Conservation (phyloP, 495 filamentous ascomycete genomes). For the Collariella sp. region DNA sequence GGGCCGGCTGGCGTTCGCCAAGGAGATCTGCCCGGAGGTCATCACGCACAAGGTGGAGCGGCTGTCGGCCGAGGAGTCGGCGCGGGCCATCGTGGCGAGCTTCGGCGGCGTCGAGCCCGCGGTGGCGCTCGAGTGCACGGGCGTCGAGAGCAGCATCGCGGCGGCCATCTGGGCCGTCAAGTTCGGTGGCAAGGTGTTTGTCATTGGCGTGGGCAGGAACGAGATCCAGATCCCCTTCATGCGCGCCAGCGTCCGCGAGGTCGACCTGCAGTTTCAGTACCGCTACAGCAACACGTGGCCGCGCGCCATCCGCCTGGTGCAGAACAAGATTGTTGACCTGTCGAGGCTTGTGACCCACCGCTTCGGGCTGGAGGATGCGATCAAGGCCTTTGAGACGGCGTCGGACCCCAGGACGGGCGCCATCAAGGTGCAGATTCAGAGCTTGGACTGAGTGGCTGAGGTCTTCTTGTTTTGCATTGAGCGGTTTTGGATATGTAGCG, state of each 20-base stretch:
- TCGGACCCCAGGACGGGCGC: constrained; percentile 82
- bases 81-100: constrained; percentile 52
- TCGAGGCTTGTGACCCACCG: constrained; percentile 78
- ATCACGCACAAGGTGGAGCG: constrained; percentile 70
- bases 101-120: constrained; percentile 67
- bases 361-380: constrained; percentile 73
- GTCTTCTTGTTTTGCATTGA: neutral
- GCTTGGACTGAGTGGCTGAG: constrained; percentile 32
- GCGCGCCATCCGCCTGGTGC: constrained; percentile 75
- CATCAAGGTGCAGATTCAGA: constrained; percentile 90
- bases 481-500: constrained; percentile 12
- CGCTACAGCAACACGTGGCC: constrained; percentile 95
- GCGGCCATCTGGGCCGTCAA: constrained; percentile 81
- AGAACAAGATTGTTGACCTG: constrained; percentile 73
- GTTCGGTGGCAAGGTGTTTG: constrained; percentile 89
- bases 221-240: constrained; percentile 94
- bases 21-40: constrained; percentile 62
- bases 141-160: constrained; percentile 79
- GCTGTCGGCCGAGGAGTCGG: constrained; percentile 60
- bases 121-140: constrained; percentile 80
- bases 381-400: constrained; percentile 82
- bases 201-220: constrained; percentile 87
- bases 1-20: constrained; percentile 71
- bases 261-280: constrained; percentile 94
- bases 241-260: constrained; percentile 78